These are phyloP conservation scores for Kalmanozyma brasiliensis DNA, from an alignment of 1,284 basidiomycete species.

Conservation along the genomic window DNA sequence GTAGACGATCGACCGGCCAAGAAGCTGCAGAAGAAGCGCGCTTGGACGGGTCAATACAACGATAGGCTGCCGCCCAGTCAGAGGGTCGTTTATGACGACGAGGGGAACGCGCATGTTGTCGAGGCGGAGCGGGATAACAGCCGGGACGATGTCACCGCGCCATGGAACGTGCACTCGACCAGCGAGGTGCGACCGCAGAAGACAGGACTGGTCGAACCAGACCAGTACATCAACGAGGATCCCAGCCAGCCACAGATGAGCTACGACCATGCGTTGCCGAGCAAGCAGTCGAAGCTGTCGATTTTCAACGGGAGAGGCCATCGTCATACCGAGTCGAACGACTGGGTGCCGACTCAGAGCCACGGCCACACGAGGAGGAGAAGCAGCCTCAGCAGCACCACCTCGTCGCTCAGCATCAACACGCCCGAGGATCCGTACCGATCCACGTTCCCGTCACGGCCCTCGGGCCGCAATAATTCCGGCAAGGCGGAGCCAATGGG, in stretches of 20 bases:
- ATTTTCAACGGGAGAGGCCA: constrained; percentile 8
- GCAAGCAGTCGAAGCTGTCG: constrained; percentile 6
- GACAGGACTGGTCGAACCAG: constrained; percentile 29
- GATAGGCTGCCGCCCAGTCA: constrained; percentile 35
- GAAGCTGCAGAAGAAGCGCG: constrained; percentile 37
- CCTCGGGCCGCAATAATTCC: no score
- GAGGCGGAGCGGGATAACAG: constrained; percentile 8
- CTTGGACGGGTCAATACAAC: constrained; percentile 50
- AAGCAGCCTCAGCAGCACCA: constrained; percentile 10
- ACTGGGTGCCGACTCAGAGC: not conserved
- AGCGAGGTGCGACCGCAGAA: constrained; percentile 8
- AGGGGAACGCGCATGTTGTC: constrained; percentile 43
- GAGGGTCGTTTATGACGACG: constrained; percentile 51
- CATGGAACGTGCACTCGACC: constrained; percentile 10
- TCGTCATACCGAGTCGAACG: not conserved
- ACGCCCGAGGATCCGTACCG: constrained; percentile 14
- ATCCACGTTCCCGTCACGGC: not conserved
- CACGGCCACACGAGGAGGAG: not conserved
- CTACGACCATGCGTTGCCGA: constrained; percentile 2
- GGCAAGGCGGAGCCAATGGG: no score
- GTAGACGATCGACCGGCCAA: constrained; percentile 47
- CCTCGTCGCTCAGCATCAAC: constrained; percentile 9
- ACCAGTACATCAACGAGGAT: constrained; percentile 36
- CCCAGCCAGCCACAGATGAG: constrained; percentile 1
- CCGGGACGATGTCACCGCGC: constrained; percentile 1